Conservation (phyloP, 148 eudicot species). For the Nepenthes gracilis region DNA sequence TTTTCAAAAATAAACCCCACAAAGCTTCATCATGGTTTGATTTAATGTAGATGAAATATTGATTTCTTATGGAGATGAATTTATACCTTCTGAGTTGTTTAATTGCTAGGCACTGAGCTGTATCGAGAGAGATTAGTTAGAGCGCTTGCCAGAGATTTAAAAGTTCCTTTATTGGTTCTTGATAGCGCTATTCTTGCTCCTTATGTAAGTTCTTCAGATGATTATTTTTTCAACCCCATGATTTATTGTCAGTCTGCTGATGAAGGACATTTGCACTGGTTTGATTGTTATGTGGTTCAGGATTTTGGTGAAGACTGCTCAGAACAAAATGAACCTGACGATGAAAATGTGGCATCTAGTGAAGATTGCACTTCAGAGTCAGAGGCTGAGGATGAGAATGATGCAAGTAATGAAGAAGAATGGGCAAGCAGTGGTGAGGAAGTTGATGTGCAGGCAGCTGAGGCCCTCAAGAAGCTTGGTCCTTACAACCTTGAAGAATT, state of each 20-base stretch:
- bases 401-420: constrained; percentile 50
- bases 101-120: constrained; percentile 71
- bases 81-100: constrained; percentile 1
- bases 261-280: neutral
- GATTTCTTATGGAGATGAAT: neutral
- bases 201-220: constrained; percentile 43
- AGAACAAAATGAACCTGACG: constrained; percentile 74
- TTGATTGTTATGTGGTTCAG: constrained; percentile 20
- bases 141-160: constrained; percentile 80
- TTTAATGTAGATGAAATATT: too few relatives aligned
- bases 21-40: too few relatives aligned
- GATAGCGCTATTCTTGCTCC: constrained; percentile 90
- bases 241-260: neutral
- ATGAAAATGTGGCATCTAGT: constrained; percentile 47
- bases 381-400: constrained; percentile 74
- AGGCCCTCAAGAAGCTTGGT: constrained; percentile 49
- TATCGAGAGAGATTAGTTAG: constrained; percentile 89
- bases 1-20: too few relatives aligned
- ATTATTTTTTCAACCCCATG: neutral
- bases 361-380: constrained; percentile 48
- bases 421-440: constrained; percentile 68
- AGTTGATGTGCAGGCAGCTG: constrained; percentile 29
- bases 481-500: constrained; percentile 72
- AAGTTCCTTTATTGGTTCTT: constrained; percentile 84
- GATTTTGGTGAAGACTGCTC: constrained; percentile 66